Conservation (phyloP, 805 yeast genomes). For the Brettanomyces custersianus region DNA sequence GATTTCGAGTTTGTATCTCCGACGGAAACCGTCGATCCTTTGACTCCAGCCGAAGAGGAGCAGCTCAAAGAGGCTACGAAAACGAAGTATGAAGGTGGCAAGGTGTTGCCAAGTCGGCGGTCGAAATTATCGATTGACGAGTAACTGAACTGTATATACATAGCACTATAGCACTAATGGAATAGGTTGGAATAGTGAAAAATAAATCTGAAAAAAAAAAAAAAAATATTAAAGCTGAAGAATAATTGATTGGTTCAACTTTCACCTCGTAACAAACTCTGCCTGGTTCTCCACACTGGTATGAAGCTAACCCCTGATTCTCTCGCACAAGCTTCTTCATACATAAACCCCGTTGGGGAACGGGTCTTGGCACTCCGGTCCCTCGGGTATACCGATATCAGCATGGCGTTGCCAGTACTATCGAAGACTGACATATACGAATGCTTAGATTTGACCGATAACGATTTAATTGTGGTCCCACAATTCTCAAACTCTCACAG, state of each 20-base stretch:
- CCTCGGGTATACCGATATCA: slow-evolving; percentile 33
- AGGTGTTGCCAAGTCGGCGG: slow-evolving; percentile 52
- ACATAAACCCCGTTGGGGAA: slow-evolving; percentile 37
- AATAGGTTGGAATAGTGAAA: too few relatives aligned
- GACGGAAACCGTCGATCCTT: slow-evolving; percentile 62
- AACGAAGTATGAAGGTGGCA: slow-evolving; percentile 40
- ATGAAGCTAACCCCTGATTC: slow-evolving; percentile 53
- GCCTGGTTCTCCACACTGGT: not conserved
- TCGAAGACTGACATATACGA: slow-evolving; percentile 31
- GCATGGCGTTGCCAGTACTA: slow-evolving; percentile 29
- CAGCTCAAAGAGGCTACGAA: slow-evolving; percentile 42
- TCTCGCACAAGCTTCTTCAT: slow-evolving; percentile 41
- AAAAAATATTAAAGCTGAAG: too few relatives aligned
- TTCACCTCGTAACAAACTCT: too few relatives aligned
- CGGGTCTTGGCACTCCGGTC: slow-evolving; percentile 33
- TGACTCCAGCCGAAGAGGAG: slow-evolving; percentile 57
- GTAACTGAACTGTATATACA: too few relatives aligned
- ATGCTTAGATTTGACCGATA: slow-evolving; percentile 67
- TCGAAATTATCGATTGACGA: slow-evolving; percentile 42
- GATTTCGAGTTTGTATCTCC: slow-evolving; percentile 80
- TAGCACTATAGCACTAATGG: too few relatives aligned
- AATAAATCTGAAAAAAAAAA: too few relatives aligned
- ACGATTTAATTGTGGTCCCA: slow-evolving; percentile 50
- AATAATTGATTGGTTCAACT: too few relatives aligned
- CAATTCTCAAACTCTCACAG: slow-evolving; percentile 36